These are phyloP conservation scores for Didymella pinodella DNA, from an alignment of 2,329 filamentous ascomycete genomes.

Conservation along the genomic window DNA sequence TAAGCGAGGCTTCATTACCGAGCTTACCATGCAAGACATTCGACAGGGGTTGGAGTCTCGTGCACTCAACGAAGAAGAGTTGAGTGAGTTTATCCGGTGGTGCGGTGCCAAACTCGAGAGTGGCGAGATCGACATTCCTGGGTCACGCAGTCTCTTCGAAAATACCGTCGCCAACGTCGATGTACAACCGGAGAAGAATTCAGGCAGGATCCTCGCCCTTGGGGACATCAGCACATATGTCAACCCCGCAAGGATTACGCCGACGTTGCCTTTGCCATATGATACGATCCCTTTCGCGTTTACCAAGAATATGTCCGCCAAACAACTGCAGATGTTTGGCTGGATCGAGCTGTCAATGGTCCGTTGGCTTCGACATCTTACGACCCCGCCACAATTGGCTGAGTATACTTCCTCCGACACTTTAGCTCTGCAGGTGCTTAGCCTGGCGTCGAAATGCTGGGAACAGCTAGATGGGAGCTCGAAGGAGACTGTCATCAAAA, in stretches of 20 bases:
- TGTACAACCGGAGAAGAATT: slow-evolving; percentile 59
- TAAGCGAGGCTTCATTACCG: slow-evolving; percentile 84
- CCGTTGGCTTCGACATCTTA: slow-evolving; percentile 82
- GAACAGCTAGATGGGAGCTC: slow-evolving; percentile 74
- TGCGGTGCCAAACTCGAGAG: slow-evolving; percentile 73
- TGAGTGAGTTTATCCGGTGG: slow-evolving; percentile 87
- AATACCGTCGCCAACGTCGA: slow-evolving; percentile 76
- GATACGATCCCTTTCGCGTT: slow-evolving; percentile 86
- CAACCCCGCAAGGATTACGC: slow-evolving; percentile 78
- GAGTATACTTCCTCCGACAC: slow-evolving; percentile 72
- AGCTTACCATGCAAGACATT: slow-evolving; percentile 87
- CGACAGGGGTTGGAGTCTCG: slow-evolving; percentile 82
- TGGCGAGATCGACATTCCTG: slow-evolving; percentile 75
- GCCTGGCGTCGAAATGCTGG: slow-evolving; percentile 87
- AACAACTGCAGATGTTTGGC: slow-evolving; percentile 79
- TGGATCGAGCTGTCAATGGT: slow-evolving; percentile 87
- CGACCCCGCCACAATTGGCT: slow-evolving; percentile 64
- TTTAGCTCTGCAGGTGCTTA: slow-evolving; percentile 80
- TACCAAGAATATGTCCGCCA: slow-evolving; percentile 71
- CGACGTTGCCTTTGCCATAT: slow-evolving; percentile 80
- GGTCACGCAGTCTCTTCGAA: slow-evolving; percentile 74
- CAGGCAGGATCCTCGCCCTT: slow-evolving; percentile 78
- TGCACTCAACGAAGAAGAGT: slow-evolving; percentile 78
- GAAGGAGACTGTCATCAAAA: slow-evolving; percentile 69
- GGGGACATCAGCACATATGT: slow-evolving; percentile 78